These are phyloP conservation scores for Eucalyptus regnans DNA, from an alignment of 345 rosid genomes.

Conservation along the genomic window DNA sequence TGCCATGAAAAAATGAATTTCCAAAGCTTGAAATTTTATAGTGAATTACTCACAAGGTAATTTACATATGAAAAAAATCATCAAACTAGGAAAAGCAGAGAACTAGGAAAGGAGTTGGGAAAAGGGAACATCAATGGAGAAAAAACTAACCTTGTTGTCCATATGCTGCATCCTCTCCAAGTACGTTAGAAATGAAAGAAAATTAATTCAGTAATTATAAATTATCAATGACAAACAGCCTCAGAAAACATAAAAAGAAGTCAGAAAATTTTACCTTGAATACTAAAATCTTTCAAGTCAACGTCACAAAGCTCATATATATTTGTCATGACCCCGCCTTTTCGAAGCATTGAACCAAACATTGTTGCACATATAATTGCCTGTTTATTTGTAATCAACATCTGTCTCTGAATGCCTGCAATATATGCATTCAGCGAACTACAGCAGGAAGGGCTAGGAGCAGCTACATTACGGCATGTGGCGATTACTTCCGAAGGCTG, in stretches of 20 bases:
- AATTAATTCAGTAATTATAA: constrained; percentile 7
- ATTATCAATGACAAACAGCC: neutral
- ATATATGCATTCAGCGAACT: constrained; percentile 79
- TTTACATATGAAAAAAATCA: neutral
- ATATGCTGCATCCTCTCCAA: constrained; percentile 41
- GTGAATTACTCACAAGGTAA: neutral
- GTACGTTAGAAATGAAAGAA: neutral
- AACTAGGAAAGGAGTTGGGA: neutral
- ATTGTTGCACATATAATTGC: constrained; percentile 85
- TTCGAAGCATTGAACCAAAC: constrained; percentile 72
- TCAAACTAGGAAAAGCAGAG: neutral
- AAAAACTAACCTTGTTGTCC: constrained; percentile 67
- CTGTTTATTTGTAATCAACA: constrained; percentile 93
- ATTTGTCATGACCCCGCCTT: constrained; percentile 83
- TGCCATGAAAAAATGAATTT: neutral
- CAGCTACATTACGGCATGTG: constrained; percentile 79
- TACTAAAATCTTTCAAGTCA: constrained; percentile 91
- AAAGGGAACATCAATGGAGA: neutral
- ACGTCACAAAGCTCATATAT: constrained; percentile 91
- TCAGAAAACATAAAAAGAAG: neutral
- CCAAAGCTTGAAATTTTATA: neutral
- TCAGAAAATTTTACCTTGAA: constrained; percentile 48
- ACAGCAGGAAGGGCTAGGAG: constrained; percentile 91
- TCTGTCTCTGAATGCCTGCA: constrained; percentile 76
- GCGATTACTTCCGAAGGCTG: constrained; percentile 74